Evolutionary conservation across 805 yeast species (phyloP).

Genomic region (Metahyphopichia silvanorum): DNA sequence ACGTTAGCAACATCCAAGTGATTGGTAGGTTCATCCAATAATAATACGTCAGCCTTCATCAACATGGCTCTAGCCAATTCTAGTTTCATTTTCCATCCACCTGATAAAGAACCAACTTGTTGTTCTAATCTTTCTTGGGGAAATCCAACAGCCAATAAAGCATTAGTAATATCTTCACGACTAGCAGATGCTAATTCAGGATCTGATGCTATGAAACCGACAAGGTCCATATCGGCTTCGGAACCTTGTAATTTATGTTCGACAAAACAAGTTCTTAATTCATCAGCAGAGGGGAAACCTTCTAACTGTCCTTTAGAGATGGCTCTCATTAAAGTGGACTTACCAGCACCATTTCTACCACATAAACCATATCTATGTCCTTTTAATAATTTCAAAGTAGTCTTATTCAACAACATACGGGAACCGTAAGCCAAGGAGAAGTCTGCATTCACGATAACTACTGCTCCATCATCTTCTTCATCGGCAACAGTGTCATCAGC

Average conservation of each 20-base stretch:
- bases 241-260: conserved; percentile 96
- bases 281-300: conserved; percentile 91
- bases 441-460: conserved; percentile 89
- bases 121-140: conserved; percentile 86
- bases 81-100: conserved; percentile 99
- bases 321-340: conserved; percentile 94
- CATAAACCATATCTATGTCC: conserved; percentile 98
- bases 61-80: conserved; percentile 99
- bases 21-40: conserved; percentile 97
- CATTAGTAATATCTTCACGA: conserved; percentile 67
- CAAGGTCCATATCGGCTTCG: conserved; percentile 88
- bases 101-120: conserved; percentile 90
- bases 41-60: conserved; percentile 91
- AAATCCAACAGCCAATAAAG: conserved; percentile 84
- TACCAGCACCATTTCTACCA: conserved; percentile 99
- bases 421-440: conserved; percentile 97
- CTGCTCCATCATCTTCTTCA: conserved; percentile 71
- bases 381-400: conserved; percentile 79
- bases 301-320: conserved; percentile 95
- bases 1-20: conserved; percentile 95
- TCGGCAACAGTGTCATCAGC: conserved; percentile 42
- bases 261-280: conserved; percentile 89
- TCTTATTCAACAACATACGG: conserved; percentile 92
- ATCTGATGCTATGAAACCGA: conserved; percentile 83
- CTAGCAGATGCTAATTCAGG: conserved; percentile 69